Evolutionary conservation across 1,284 basidiomycete genomes (phyloP).

Genomic region (Rhodotorula sp.): DNA sequence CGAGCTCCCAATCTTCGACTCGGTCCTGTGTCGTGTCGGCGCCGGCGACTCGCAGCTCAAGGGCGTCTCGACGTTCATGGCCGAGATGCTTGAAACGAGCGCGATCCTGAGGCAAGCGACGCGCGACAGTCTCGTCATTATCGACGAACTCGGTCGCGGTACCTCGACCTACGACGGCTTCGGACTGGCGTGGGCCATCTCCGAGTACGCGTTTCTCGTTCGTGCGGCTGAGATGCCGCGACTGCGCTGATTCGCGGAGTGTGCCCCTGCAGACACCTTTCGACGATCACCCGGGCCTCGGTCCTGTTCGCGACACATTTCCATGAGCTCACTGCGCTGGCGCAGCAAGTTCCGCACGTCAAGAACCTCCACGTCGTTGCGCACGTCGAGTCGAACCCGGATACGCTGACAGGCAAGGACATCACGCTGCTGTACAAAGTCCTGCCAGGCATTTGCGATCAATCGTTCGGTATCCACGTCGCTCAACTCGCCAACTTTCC

Average conservation of each 20-base stretch:
- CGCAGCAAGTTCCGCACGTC: slow-evolving; percentile 80
- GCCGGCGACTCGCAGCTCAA: slow-evolving; percentile 97
- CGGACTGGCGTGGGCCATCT: slow-evolving; percentile 97
- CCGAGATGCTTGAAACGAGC: slow-evolving; percentile 97
- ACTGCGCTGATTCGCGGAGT: not conserved
- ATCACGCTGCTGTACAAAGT: slow-evolving; percentile 96
- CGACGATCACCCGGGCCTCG: slow-evolving; percentile 84
- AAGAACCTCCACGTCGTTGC: slow-evolving; percentile 96
- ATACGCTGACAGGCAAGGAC: slow-evolving; percentile 60
- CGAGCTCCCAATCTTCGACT: slow-evolving; percentile 88
- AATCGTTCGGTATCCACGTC: slow-evolving; percentile 98
- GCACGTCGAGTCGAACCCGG: slow-evolving; percentile 71
- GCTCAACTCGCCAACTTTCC: slow-evolving; percentile 96
- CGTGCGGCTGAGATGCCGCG: not conserved
- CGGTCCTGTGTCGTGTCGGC: slow-evolving; percentile 91
- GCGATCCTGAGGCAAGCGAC: slow-evolving; percentile 92
- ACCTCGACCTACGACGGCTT: slow-evolving; percentile 99
- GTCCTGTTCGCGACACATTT: slow-evolving; percentile 96
- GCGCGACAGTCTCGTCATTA: slow-evolving; percentile 91
- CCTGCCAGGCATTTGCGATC: slow-evolving; percentile 73
- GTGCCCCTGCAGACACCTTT: slow-evolving; percentile 69
- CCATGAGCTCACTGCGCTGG: slow-evolving; percentile 91
- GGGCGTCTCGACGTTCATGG: slow-evolving; percentile 99
- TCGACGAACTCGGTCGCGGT: slow-evolving; percentile 97
- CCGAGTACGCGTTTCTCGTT: slow-evolving; percentile 64